phyloP scores from a whole-genome alignment of 257 asterid genomes.

The Nicotiana noctiflora region DNA sequence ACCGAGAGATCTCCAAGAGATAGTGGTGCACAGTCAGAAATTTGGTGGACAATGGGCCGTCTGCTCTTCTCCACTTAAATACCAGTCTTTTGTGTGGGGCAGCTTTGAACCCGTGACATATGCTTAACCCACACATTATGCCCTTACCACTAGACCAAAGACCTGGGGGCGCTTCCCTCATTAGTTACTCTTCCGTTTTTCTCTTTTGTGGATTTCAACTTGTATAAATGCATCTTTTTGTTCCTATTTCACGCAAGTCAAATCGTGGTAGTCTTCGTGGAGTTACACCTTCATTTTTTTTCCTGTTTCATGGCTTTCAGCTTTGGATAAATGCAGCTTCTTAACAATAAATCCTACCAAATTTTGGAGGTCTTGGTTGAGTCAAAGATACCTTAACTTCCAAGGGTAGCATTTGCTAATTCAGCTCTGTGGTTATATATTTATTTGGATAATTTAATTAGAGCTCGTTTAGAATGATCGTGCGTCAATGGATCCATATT shows the following conservation, averaged over 20 bases:
- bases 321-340: background rate
- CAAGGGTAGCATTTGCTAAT: background rate
- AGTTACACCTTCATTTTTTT: background rate
- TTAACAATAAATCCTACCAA: background rate
- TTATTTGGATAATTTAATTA: background rate
- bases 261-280: background rate
- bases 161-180: background rate
- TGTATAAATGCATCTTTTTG: background rate
- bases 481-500: background rate
- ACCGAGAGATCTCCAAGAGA: background rate
- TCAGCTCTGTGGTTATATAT: background rate
- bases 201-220: background rate
- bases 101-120: background rate
- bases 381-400: background rate
- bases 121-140: background rate
- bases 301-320: background rate
- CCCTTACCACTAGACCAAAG: background rate
- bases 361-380: background rate
- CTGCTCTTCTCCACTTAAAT: background rate
- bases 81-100: background rate
- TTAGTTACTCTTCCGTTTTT: background rate
- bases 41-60: background rate
- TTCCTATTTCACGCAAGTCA: background rate
- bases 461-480: background rate
- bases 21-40: background rate